phyloP scores from a whole-genome alignment of 2,329 filamentous ascomycete species.

The Cordyceps fumosorosea region DNA sequence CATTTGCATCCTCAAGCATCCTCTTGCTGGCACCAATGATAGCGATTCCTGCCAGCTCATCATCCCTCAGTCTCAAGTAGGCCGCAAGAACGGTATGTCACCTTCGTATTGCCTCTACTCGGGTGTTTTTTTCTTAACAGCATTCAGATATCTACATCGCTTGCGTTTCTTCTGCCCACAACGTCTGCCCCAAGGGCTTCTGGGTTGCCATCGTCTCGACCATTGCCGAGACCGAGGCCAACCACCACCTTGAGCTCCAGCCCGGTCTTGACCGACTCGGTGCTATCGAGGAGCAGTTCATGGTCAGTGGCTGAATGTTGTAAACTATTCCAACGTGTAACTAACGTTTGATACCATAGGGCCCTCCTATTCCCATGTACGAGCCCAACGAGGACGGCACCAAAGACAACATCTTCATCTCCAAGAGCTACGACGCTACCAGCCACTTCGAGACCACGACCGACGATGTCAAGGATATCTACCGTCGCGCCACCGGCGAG shows the following conservation, averaged over 20 bases:
- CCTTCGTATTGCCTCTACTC: background rate
- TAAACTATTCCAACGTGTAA: background rate
- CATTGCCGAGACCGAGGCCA: conserved; percentile 83
- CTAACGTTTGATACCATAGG: conserved; percentile 31
- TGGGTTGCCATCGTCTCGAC: conserved; percentile 98
- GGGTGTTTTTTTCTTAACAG: conserved; percentile 9
- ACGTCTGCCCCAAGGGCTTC: conserved; percentile 97
- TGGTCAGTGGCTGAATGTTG: conserved; percentile 45
- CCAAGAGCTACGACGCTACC: conserved; percentile 96
- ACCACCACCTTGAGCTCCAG: conserved; percentile 93
- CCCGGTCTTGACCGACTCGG: conserved; percentile 88
- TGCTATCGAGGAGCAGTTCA: conserved; percentile 93
- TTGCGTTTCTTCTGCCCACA: conserved; percentile 90
- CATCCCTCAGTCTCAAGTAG: conserved; percentile 95
- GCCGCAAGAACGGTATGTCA: conserved; percentile 81
- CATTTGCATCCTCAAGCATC: conserved; percentile 96
- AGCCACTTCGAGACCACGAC: conserved; percentile 91
- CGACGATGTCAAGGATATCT: conserved; percentile 94
- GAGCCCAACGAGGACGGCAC: conserved; percentile 78
- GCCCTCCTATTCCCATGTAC: conserved; percentile 85
- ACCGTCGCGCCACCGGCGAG: conserved; percentile 73
- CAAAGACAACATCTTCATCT: conserved; percentile 92
- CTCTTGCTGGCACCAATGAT: conserved; percentile 81
- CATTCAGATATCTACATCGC: conserved; percentile 86
- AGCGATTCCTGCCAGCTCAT: conserved; percentile 90